Evolutionary conservation across 768 basidiomycete species (phyloP), one percentile per base, ranked within the genome.

Genomic region (Hygrocybe coccinea): DNA sequence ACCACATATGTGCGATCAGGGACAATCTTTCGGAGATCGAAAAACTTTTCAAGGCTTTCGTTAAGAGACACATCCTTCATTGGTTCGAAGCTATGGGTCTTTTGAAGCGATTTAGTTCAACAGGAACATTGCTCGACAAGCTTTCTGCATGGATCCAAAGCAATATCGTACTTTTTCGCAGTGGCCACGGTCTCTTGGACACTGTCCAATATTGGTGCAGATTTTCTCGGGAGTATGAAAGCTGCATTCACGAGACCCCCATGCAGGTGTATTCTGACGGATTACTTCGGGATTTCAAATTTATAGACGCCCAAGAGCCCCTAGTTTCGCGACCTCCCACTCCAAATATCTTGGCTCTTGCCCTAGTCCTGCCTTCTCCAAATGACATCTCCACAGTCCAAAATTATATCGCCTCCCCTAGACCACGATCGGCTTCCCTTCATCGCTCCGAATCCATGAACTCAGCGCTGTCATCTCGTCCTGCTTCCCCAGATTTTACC

Each of bases 61-160:
- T 55, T 36, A 47, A 55, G 21, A 5, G 25, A n/a, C 45, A 47
- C 36, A 48, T 37, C n/a, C 11, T 47, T 19, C 54, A 38, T 24
- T 55, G 54, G 54, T 55, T 55, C 3, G 54, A 55, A 25, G 44
- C 54, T 29, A 55, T 17, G 25, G 47, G 54, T 29, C 22, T 47
- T 19, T 36, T 55, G 15, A 38, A 49, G 5, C 2, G 33, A 21
- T 55, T 46, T 17, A 25, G 54, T n/a, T 48, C 45, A n/a, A 55
- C 54, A 1, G 36, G 36, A 2, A 55, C 19, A 15, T 21, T 55
- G 17, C 54, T 55, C 14, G 54, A 55, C 21, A 24, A 47, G 34
- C 45, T 55, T 12, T 37, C 11, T 9, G 43, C 9, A 17, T 44
- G 43, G 43, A 44, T 44, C 9, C 9, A 44, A n/a, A 9, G 43